Evolutionary conservation across 2,329 filamentous ascomycete species (phyloP).

Genomic region (Sarocladiaceae sp.): DNA sequence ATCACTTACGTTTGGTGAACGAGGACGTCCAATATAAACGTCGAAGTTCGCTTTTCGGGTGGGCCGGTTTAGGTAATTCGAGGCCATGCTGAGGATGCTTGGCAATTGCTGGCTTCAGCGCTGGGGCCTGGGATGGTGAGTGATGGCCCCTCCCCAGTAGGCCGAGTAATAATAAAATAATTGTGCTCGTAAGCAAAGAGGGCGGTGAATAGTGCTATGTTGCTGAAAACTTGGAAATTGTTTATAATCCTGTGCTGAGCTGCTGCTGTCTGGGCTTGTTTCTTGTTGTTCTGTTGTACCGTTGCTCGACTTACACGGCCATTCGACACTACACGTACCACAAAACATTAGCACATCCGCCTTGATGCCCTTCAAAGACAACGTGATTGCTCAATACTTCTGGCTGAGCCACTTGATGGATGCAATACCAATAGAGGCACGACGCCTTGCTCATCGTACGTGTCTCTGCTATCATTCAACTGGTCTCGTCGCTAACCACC

Average conservation of each 20-base stretch:
- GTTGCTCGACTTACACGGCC: background rate
- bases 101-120: background rate
- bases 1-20: conserved; percentile 6
- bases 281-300: no score
- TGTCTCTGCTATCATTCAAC: no score
- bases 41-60: background rate
- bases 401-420: conserved; percentile 6
- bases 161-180: no score
- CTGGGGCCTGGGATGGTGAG: no score
- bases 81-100: conserved; percentile 6
- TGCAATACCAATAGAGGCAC: background rate
- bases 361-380: conserved; percentile 1
- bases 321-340: background rate
- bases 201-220: background rate
- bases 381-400: background rate
- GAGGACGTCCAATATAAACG: conserved; percentile 6
- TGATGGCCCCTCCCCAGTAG: no score
- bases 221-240: background rate
- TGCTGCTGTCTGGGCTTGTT: background rate
- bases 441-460: conserved; percentile 5
- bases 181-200: background rate
- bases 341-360: background rate
- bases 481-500: no score
- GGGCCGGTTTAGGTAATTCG: conserved; percentile 9
- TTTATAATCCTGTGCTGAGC: background rate